phyloP scores from a whole-genome alignment of 768 basidiomycete genomes.

The Roridomyces roridus region DNA sequence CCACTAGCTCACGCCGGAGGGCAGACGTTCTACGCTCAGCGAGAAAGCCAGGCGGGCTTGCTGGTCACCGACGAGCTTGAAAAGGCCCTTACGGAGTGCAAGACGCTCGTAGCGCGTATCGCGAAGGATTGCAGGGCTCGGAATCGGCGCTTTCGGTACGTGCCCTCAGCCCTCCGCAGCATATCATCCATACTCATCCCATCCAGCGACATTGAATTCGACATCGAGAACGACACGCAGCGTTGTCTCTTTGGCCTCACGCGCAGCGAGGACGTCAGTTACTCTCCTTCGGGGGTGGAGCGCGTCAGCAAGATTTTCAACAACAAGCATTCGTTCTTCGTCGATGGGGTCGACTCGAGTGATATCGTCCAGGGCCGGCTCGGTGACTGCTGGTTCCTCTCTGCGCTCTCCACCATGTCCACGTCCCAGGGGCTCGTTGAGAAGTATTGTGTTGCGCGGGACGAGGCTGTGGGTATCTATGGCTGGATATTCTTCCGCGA shows the following conservation, averaged over 20 bases:
- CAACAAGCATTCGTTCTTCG: constrained; percentile 51
- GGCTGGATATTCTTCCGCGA: constrained; percentile 66
- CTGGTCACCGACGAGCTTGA: constrained; percentile 57
- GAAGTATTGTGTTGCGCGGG: constrained; percentile 54
- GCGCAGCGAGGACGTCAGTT: constrained; percentile 22
- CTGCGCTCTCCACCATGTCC: constrained; percentile 56
- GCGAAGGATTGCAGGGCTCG: constrained; percentile 50
- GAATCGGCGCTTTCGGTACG: constrained; percentile 58
- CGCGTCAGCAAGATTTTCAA: constrained; percentile 58
- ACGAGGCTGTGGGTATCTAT: constrained; percentile 61
- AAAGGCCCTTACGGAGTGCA: constrained; percentile 54
- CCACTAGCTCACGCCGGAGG: not conserved
- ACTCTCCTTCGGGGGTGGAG: constrained; percentile 46
- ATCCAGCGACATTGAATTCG: constrained; percentile 60
- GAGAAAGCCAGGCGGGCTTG: constrained; percentile 42
- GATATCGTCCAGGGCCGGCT: constrained; percentile 59
- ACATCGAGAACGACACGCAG: constrained; percentile 58
- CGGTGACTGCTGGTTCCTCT: constrained; percentile 65
- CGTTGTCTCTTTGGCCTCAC: constrained; percentile 51
- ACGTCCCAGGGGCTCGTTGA: constrained; percentile 55
- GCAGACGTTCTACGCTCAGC: constrained; percentile 36
- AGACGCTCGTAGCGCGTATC: constrained; percentile 50
- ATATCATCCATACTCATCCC: not conserved
- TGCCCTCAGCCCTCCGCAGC: too few species aligned
- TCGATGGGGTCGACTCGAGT: constrained; percentile 50